Evolutionary conservation across 768 basidiomycete species (phyloP), one percentile per base, ranked within the genome.

Genomic region (Trametes coccinea): DNA sequence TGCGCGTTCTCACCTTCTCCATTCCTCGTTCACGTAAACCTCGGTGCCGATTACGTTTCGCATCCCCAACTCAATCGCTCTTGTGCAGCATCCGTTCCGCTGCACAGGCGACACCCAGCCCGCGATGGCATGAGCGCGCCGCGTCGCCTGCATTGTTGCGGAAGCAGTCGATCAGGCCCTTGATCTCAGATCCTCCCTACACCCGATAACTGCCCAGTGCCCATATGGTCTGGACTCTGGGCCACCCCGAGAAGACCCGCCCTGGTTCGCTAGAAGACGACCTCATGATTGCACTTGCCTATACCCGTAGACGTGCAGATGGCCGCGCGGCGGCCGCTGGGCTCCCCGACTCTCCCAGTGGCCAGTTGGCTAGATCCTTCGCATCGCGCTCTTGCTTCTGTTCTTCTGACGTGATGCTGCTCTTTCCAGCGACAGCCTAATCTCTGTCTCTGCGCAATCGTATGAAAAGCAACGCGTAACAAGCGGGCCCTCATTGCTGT

Each of bases 151-250:
- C 37, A 27, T 48, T 33, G 46, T 41, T 37, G 49, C 52, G 51
- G 51, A 59, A 60, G 51, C 34, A 33, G 46, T 49, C 53, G 41
- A 48, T 54, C 60, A 54, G 60, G 46, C 52, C 59, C 52, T 54
- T 55, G 53, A 61, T 61, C 60, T 49, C 30, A 41, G 53, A 61
- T 61, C 39, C n/a, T 3, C 34, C 37, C 37, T n/a, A 34, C 31
- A 11, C 45, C 53, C 60, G 53, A 49, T 61, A 37, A 8, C 30
- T 46, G 22, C 41, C 39, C 60, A 8, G n/a, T 46, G 22, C 41
- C 39, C 60, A 49, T 43, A 34, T 41, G 52, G 53, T 43, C 59
- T 60, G 46, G 53, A 16, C 52, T 54, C 39, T 31, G 41, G 53
- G 37, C 34, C 44, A 30, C 33, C 34, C 34, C 34, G 5, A 11